Conservation (phyloP, 2,329 filamentous ascomycete genomes). For the Elsinoe necatrix region DNA sequence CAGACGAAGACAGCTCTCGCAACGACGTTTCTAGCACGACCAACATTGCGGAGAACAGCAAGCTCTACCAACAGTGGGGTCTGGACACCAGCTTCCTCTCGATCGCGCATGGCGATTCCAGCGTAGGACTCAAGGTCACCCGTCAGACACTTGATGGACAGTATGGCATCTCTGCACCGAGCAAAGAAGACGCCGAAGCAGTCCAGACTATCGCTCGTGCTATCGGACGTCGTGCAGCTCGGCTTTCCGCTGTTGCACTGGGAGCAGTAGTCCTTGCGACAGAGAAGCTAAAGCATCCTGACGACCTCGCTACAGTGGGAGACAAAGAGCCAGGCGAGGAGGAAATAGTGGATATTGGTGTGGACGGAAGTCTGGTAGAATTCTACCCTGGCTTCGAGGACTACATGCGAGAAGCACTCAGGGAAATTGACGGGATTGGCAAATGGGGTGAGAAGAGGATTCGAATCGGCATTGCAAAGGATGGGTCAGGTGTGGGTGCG, state of each 20-base stretch:
- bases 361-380: conserved; percentile 89
- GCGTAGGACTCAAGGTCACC: conserved; percentile 60
- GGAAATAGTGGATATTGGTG: conserved; percentile 79
- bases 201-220: conserved; percentile 77
- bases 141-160: conserved; percentile 70
- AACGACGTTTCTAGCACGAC: conserved; percentile 64
- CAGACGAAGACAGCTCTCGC: conserved; percentile 61
- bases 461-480: conserved; percentile 91
- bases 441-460: conserved; percentile 72
- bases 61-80: conserved; percentile 73
- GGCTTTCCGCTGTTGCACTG: conserved; percentile 79
- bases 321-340: conserved; percentile 38
- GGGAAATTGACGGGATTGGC: conserved; percentile 69
- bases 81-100: conserved; percentile 88
- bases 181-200: conserved; percentile 74
- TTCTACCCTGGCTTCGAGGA: conserved; percentile 91
- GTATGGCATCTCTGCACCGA: conserved; percentile 67
- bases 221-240: conserved; percentile 78
- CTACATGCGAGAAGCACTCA: conserved; percentile 75
- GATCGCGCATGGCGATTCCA: conserved; percentile 72
- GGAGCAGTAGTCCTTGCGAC: conserved; percentile 76
- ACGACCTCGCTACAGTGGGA: conserved; percentile 26
- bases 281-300: conserved; percentile 51
- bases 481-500: conserved; percentile 90
- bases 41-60: conserved; percentile 54